Conservation (phyloP, 2,329 filamentous ascomycete genomes). For the Knoxdaviesia proteae region DNA sequence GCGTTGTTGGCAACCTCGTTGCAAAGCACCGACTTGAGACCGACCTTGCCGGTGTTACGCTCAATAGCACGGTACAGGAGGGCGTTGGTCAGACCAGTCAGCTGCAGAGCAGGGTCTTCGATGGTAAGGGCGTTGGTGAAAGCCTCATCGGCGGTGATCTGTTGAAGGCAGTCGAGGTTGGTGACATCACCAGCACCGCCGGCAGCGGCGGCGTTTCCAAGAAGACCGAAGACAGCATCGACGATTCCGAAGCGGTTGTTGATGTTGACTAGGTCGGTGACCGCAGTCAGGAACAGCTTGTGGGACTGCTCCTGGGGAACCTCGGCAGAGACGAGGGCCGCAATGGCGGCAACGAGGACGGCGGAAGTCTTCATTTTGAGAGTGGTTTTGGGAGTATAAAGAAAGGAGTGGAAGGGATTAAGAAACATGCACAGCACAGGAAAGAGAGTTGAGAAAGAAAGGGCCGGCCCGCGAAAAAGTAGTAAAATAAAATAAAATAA, state of each 20-base stretch:
- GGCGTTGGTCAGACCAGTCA: slow-evolving; percentile 30
- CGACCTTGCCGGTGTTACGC: slow-evolving; percentile 24
- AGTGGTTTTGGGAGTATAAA: too few species aligned
- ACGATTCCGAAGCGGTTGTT: slow-evolving; percentile 28
- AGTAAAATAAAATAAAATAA: too few species aligned
- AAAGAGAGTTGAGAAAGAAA: too few species aligned
- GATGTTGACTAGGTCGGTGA: slow-evolving; percentile 22
- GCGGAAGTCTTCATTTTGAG: too few species aligned
- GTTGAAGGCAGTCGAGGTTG: slow-evolving; percentile 22
- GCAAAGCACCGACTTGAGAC: slow-evolving; percentile 30
- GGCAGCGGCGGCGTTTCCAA: slow-evolving; percentile 21
- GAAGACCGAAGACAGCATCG: slow-evolving; percentile 28
- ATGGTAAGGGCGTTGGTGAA: slow-evolving; percentile 28
- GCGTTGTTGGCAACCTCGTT: slow-evolving; percentile 36
- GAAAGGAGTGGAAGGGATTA: too few species aligned
- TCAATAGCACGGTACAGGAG: slow-evolving; percentile 33
- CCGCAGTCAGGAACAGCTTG: slow-evolving; percentile 22
- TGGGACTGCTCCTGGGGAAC: slow-evolving; percentile 38
- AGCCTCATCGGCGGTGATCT: slow-evolving; percentile 32
- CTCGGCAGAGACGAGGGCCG: slow-evolving; percentile 10
- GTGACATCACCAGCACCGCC: slow-evolving; percentile 23
- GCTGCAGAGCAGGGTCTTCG: slow-evolving; percentile 23
- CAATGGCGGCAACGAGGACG: too few species aligned
- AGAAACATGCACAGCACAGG: too few species aligned
- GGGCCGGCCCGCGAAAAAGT: too few species aligned